A percentile compares a stretch with the other conserved stretches of the same genome.
Conservation (phyloP, 805 yeast species). For the Yamadazyma scolyti region DNA sequence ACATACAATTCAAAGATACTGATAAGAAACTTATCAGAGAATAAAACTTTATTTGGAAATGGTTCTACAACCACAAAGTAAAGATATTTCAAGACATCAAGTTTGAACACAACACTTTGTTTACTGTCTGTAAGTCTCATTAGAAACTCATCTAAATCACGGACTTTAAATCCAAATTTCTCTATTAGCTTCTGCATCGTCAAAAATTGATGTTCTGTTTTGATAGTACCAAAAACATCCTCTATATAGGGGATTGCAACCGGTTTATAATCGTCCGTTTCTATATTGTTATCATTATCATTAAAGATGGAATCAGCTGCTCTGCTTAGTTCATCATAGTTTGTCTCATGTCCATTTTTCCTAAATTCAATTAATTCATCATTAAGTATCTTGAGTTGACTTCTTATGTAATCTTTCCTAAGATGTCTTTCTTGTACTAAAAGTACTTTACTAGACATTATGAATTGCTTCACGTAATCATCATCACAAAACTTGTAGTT, state of each 20-base stretch:
- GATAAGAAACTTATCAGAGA: not conserved
- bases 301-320: slow-evolving; percentile 2
- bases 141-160: not conserved
- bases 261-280: too few species aligned
- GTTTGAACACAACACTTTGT: too few species aligned
- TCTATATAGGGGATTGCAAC: slow-evolving; percentile 1
- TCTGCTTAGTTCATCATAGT: slow-evolving; percentile 7
- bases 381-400: too few species aligned
- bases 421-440: too few species aligned
- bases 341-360: not conserved
- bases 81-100: too few species aligned
- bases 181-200: slow-evolving; percentile 1
- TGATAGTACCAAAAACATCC: slow-evolving; percentile 1
- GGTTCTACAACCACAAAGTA: too few species aligned
- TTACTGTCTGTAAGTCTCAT: slow-evolving; percentile 1
- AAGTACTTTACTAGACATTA: too few species aligned
- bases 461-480: too few species aligned
- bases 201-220: not conserved
- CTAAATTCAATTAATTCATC: too few species aligned
- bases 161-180: slow-evolving; percentile 1
- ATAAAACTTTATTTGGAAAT: not conserved
- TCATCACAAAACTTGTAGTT: too few species aligned
- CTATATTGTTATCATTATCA: too few species aligned
- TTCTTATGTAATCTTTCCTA: too few species aligned
- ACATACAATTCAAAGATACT: not conserved